phyloP scores from a whole-genome alignment of 2,329 filamentous ascomycete species.

The Magnaporthiopsis rhizophila region DNA sequence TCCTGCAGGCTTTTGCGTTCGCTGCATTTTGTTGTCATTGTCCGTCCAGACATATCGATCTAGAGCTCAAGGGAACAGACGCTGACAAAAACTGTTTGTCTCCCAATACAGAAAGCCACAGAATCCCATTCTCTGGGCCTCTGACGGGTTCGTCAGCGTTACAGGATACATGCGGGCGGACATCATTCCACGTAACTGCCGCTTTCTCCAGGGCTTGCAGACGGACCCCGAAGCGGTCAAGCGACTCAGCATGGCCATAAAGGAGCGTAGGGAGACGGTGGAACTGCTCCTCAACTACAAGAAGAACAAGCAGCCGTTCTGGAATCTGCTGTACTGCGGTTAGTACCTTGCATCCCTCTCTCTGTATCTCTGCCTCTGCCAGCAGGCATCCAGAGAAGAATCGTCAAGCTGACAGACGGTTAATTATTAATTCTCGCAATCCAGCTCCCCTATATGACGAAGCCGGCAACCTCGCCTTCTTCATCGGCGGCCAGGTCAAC shows the following conservation, averaged over 20 bases:
- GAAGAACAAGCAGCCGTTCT: conserved; percentile 42
- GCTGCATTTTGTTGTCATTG: too few species aligned
- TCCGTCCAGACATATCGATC: too few species aligned
- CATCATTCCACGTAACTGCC: conserved; percentile 38
- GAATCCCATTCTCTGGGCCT: conserved; percentile 42
- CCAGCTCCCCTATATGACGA: conserved; percentile 5
- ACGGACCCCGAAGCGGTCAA: conserved; percentile 29
- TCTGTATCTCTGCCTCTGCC: background rate
- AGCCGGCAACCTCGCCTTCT: conserved; percentile 39
- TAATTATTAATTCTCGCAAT: conserved; percentile 9
- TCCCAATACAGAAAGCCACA: conserved; percentile 27
- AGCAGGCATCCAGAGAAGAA: conserved; percentile 40
- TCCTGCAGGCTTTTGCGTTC: too few species aligned
- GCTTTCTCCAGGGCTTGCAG: conserved; percentile 36
- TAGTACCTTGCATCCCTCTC: background rate
- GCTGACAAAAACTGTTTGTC: background rate
- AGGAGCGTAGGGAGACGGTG: conserved; percentile 29
- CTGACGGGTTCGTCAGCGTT: conserved; percentile 40
- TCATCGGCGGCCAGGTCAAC: conserved; percentile 50
- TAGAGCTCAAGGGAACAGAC: too few species aligned
- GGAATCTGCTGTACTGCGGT: conserved; percentile 42
- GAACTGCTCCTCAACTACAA: conserved; percentile 40
- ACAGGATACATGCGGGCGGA: conserved; percentile 39
- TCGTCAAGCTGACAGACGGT: background rate
- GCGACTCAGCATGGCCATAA: conserved; percentile 30